Evolutionary conservation across 768 basidiomycete genomes (phyloP), one percentile per base, ranked within the genome.

Genomic region (Lenzites betulinus): DNA sequence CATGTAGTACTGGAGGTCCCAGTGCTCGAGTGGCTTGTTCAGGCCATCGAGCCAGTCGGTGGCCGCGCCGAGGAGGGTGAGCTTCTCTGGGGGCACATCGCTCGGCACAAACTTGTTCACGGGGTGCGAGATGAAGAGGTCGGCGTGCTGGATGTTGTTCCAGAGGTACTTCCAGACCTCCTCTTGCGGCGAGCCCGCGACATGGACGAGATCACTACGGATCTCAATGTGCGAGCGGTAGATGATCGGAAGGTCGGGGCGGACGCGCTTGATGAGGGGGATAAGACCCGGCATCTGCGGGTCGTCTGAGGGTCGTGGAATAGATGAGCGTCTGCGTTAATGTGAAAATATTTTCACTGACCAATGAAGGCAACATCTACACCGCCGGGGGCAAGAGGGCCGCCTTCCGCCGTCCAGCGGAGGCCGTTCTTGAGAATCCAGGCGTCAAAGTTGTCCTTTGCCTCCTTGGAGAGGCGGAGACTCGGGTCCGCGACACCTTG

Each of bases 211-310:
- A 71, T 95, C 91, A 65, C 89, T 70, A 16, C 62, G 88, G 65
- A 90, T 94, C 77, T 98, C 94, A 62, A 97, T 97, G 78, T 97
- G 95, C 53, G 93, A 96, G 46, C 95, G 88, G 73, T 95, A 98
- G 64, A 95, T 79, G 70, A 97, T 93, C 22, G 94, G 94, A 48
- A 95, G 77, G 25, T 89, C 87, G 2, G 94, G 93, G 59, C 90
- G 82, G 54, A 88, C 78, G 77, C 89, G 89, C 72, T 85, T 87
- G 80, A 97, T 96, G 66, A 95, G 81, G 7, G 95, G 95, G 71
- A 98, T 95, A 54, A 97, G 81, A 50, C 93, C 93, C 42, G 93
- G 91, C 86, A 97, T 93, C 74, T 93, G 90, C n/a, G 91, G 91
- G 74, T 93, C 91, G 75, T 93, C 90, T 83, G 61, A 76, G 54